A percentile compares a stretch with the other conserved stretches of the same genome.
phyloP scores from a whole-genome alignment of 2,329 filamentous ascomycete genomes.

The Lachnellula cervina region DNA sequence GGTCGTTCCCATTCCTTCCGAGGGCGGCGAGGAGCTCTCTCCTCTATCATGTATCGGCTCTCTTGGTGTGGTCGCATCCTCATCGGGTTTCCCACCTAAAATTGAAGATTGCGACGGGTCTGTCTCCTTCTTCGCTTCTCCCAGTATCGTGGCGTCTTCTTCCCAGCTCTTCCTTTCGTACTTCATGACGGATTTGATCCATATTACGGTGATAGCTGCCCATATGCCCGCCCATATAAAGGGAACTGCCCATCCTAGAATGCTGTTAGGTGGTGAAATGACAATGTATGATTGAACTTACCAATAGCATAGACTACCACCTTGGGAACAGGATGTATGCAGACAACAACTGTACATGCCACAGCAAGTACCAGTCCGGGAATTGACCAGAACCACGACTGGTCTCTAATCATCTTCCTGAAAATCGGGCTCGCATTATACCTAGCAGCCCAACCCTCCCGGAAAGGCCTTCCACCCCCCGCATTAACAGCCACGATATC shows the following conservation, averaged over 20 bases:
- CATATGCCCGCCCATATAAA: constrained; percentile 21
- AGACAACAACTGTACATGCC: constrained; percentile 30
- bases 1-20: too few relatives aligned
- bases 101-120: background rate
- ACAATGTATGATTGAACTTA: constrained; percentile 2
- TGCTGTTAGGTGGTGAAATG: background rate
- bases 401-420: constrained; percentile 37
- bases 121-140: background rate
- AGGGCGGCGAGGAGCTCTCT: too few relatives aligned
- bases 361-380: constrained; percentile 35
- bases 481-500: constrained; percentile 65
- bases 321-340: constrained; percentile 13
- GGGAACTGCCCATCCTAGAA: constrained; percentile 18
- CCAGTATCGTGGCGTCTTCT: constrained; percentile 1
- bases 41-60: too few relatives aligned
- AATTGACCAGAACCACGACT: constrained; percentile 40
- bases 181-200: constrained; percentile 14
- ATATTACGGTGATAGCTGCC: constrained; percentile 17
- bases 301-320: constrained; percentile 18
- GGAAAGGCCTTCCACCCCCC: constrained; percentile 47
- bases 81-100: too few relatives aligned
- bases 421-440: constrained; percentile 40
- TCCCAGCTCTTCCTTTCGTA: constrained; percentile 14
- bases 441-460: constrained; percentile 39
- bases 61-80: too few relatives aligned